These are phyloP conservation scores for Myriosclerotinia curreyana DNA, from an alignment of 2,329 filamentous ascomycete species.

Conservation along the genomic window DNA sequence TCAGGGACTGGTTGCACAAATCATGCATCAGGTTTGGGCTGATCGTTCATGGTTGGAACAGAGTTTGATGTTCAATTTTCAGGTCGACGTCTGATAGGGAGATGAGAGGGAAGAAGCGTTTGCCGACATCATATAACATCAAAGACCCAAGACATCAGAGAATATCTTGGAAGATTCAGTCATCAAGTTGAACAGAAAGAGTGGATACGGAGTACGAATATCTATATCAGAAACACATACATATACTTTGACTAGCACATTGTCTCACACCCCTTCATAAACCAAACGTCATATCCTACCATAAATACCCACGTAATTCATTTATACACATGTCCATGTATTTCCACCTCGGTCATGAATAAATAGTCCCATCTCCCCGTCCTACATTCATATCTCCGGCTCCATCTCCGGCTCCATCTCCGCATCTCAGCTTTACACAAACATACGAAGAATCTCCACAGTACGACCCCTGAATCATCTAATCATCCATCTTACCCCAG, in stretches of 20 bases:
- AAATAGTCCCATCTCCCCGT: not conserved
- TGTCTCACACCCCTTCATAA: no score
- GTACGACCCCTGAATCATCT: not conserved
- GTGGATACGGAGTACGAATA: not conserved
- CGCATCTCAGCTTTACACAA: not conserved
- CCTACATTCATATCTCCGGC: no score
- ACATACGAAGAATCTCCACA: not conserved
- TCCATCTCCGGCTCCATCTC: not conserved
- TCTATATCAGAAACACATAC: not conserved
- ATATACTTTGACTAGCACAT: not conserved
- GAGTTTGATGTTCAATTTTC: no score
- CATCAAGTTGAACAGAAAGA: not conserved
- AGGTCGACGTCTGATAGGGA: not conserved
- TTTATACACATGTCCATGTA: not conserved
- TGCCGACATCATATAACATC: not conserved
- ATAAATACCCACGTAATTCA: not conserved
- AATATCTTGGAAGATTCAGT: no score
- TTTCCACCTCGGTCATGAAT: not conserved
- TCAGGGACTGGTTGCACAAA: not conserved
- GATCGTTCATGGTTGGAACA: not conserved
- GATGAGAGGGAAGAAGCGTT: not conserved
- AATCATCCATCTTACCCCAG: not conserved
- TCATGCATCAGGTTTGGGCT: not conserved
- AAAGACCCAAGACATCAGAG: not conserved
- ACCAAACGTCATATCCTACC: not conserved